These are phyloP conservation scores for Kernera saxatilis DNA, from an alignment of 345 rosid genomes.

Conservation along the genomic window DNA sequence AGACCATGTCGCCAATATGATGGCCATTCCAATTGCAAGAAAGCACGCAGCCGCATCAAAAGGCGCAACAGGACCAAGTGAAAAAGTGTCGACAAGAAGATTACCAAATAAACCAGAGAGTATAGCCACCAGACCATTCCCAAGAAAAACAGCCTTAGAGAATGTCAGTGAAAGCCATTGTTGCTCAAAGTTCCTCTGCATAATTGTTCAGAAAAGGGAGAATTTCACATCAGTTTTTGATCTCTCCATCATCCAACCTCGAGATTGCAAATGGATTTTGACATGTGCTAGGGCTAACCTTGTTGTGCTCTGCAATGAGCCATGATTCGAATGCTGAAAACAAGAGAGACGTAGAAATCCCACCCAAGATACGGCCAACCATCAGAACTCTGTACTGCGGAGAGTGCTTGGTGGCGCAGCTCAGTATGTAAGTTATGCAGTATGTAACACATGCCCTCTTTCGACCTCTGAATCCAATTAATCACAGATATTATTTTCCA, in stretches of 20 bases:
- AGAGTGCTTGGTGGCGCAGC: conserved; percentile 85
- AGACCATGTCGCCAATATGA: conserved; percentile 70
- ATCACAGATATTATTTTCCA: neutral
- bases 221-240: neutral
- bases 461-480: conserved; percentile 55
- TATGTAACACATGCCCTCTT: conserved; percentile 81
- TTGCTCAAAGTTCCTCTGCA: conserved; percentile 78
- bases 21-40: conserved; percentile 77
- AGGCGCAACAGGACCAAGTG: conserved; percentile 88
- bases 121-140: conserved; percentile 85
- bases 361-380: conserved; percentile 90
- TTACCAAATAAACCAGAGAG: conserved; percentile 76
- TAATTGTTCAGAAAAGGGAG: neutral
- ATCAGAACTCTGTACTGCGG: conserved; percentile 76
- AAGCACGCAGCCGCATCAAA: conserved; percentile 90
- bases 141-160: conserved; percentile 88
- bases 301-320: conserved; percentile 91
- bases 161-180: conserved; percentile 83
- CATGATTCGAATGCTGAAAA: conserved; percentile 89
- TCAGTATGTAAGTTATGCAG: conserved; percentile 74
- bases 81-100: conserved; percentile 58
- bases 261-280: no score
- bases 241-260: neutral
- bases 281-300: no score
- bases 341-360: conserved; percentile 79